These are phyloP conservation scores for Anastatica hierochuntica DNA, from an alignment of 345 rosid species.

Conservation along the genomic window DNA sequence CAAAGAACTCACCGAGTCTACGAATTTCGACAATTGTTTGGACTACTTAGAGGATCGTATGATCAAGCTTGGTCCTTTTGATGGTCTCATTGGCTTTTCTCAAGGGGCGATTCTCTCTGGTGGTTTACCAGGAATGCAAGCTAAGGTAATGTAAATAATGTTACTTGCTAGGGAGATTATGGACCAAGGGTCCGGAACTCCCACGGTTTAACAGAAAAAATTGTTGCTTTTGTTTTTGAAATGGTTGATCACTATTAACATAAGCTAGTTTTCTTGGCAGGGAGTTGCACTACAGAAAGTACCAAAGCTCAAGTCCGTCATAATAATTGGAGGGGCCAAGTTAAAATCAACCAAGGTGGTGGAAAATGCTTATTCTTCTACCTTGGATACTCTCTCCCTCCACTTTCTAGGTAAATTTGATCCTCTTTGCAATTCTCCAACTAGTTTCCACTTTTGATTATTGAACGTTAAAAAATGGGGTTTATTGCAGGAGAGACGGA, in stretches of 20 bases:
- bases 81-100: slow-evolving; percentile 82
- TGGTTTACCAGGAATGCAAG: slow-evolving; percentile 67
- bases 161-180: too few relatives aligned
- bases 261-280: slow-evolving; percentile 35
- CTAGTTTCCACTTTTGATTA: not conserved
- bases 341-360: slow-evolving; percentile 40
- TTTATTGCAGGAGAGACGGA: slow-evolving; percentile 65
- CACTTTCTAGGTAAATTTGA: slow-evolving; percentile 57
- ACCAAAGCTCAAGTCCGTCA: slow-evolving; percentile 46
- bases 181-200: too few relatives aligned
- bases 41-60: slow-evolving; percentile 52
- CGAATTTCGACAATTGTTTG: slow-evolving; percentile 63
- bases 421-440: not conserved
- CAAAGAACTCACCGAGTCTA: slow-evolving; percentile 63
- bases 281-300: slow-evolving; percentile 67
- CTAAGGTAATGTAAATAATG: slow-evolving; percentile 55
- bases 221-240: too few relatives aligned
- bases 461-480: not conserved
- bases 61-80: slow-evolving; percentile 68
- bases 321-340: slow-evolving; percentile 75
- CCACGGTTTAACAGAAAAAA: too few relatives aligned
- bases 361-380: slow-evolving; percentile 49
- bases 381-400: slow-evolving; percentile 48
- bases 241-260: too few relatives aligned
- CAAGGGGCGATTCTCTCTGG: slow-evolving; percentile 81